Percentiles rank a stretch among this genome's conserved stretches.
Evolutionary conservation across 352 stramenopile genomes (phyloP).

Genomic region (Phytophthora aleatoria): DNA sequence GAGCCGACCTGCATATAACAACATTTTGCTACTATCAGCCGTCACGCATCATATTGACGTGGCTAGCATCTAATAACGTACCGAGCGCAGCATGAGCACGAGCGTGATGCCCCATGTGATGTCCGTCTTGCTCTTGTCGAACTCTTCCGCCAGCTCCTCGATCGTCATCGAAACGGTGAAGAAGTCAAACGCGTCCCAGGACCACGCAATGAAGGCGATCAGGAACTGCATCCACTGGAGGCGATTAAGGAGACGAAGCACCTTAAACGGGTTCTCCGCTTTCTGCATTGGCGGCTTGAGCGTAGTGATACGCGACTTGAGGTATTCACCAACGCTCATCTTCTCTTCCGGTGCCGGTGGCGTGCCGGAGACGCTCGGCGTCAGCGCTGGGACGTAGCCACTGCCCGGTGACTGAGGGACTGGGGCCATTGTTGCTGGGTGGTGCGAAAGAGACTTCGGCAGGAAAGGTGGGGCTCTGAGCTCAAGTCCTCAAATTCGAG

Average conservation of each 20-base stretch:
- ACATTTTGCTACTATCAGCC: neutral
- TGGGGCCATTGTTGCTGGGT: conserved; percentile 15
- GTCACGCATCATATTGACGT: neutral
- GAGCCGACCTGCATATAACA: conserved; percentile 3
- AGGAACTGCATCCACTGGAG: conserved; percentile 46
- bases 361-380: conserved; percentile 18
- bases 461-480: conserved; percentile 14
- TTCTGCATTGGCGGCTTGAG: conserved; percentile 43
- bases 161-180: conserved; percentile 60
- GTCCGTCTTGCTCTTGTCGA: conserved; percentile 43
- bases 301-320: conserved; percentile 35
- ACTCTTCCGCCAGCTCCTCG: conserved; percentile 48
- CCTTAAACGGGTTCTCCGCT: conserved; percentile 36
- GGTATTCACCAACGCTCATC: conserved; percentile 41
- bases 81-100: conserved; percentile 54
- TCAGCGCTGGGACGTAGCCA: conserved; percentile 35
- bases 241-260: conserved; percentile 29
- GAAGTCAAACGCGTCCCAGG: conserved; percentile 61
- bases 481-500: conserved; percentile 24
- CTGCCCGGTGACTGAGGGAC: conserved; percentile 23
- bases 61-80: conserved; percentile 10
- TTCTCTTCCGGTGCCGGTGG: conserved; percentile 15
- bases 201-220: conserved; percentile 44
- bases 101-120: conserved; percentile 64
- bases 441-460: neutral